Evolutionary conservation across 2,329 filamentous ascomycete genomes (phyloP).

Genomic region (Penicillium sp.): DNA sequence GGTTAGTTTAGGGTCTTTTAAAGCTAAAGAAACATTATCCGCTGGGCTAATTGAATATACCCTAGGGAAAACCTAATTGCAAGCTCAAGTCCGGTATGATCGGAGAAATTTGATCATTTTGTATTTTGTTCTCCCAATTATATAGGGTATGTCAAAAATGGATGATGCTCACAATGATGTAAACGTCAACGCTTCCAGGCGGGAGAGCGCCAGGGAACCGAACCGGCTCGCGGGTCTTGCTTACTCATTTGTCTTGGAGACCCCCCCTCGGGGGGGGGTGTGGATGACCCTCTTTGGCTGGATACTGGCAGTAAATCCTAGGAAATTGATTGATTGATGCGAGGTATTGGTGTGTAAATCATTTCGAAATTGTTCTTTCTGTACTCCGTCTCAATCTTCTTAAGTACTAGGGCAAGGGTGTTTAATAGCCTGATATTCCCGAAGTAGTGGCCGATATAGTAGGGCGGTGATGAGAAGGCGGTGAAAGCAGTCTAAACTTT

Average conservation of each 20-base stretch:
- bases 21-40: neutral
- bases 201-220: slow-evolving; percentile 20
- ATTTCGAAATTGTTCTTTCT: neutral
- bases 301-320: neutral
- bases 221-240: slow-evolving; percentile 8
- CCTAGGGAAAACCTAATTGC: neutral
- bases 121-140: neutral
- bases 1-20: neutral
- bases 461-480: slow-evolving; percentile 5
- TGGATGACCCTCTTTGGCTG: neutral
- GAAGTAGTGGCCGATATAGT: neutral
- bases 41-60: neutral
- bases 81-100: neutral
- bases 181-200: slow-evolving; percentile 14
- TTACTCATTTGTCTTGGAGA: slow-evolving; percentile 17
- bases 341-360: too few relatives aligned
- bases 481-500: neutral
- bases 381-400: neutral
- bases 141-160: slow-evolving; percentile 10
- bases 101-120: neutral
- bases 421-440: neutral
- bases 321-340: neutral
- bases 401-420: neutral
- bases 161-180: slow-evolving; percentile 32
- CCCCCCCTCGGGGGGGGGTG: too few relatives aligned